These are phyloP conservation scores for Colletotrichum theobromicola DNA, from an alignment of 2,329 filamentous ascomycete genomes.

Conservation along the genomic window DNA sequence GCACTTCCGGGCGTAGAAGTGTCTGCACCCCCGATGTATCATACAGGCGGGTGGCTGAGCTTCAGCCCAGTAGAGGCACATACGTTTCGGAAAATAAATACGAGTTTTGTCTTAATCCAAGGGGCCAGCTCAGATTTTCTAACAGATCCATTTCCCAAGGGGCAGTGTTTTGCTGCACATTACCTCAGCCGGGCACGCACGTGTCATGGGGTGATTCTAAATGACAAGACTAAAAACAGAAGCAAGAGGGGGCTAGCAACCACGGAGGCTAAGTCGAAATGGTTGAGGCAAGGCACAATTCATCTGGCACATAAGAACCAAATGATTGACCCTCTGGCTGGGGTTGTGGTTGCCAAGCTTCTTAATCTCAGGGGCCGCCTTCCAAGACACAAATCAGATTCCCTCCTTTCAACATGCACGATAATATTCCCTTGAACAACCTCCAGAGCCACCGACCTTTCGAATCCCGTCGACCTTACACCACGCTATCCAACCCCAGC, in stretches of 20 bases:
- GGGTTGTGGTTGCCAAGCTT: neutral
- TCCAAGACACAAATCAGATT: neutral
- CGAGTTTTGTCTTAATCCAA: neutral
- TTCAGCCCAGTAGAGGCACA: neutral
- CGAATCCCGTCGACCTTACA: neutral
- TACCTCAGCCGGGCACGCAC: neutral
- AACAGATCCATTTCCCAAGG: neutral
- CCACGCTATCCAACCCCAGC: neutral
- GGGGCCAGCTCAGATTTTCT: neutral
- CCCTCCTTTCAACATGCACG: neutral
- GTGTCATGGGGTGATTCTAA: neutral
- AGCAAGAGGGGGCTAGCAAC: neutral
- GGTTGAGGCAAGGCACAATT: neutral
- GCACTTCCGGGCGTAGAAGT: neutral
- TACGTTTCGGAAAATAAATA: neutral
- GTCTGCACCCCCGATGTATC: neutral
- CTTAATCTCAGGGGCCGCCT: neutral
- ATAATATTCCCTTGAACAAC: neutral
- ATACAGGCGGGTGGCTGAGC: neutral
- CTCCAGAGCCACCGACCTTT: neutral
- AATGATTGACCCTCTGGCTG: neutral
- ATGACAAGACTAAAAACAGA: neutral
- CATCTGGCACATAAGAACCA: neutral
- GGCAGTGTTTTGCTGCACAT: neutral
- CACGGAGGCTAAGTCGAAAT: neutral